A percentile compares a stretch with the other conserved stretches of the same genome.
phyloP scores from a whole-genome alignment of 2,329 filamentous ascomycete genomes.

The Colletotrichum acutatum region DNA sequence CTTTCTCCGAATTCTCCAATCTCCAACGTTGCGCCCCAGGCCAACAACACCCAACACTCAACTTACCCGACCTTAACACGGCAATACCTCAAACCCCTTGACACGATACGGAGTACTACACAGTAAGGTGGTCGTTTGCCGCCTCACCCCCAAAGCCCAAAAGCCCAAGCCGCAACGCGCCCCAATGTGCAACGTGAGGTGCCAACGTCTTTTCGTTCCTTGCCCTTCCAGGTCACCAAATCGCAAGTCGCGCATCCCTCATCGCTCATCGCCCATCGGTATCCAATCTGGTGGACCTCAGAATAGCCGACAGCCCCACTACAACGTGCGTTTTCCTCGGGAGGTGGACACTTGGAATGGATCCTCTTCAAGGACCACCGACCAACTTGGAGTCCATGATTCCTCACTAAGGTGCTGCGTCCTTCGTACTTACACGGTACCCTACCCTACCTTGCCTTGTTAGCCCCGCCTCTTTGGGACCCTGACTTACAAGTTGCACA shows the following conservation, averaged over 20 bases:
- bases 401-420: too few relatives aligned
- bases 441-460: too few relatives aligned
- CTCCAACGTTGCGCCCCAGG: background rate
- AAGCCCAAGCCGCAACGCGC: too few relatives aligned
- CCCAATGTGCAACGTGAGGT: too few relatives aligned
- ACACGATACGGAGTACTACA: background rate
- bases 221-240: background rate
- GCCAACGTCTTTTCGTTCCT: background rate
- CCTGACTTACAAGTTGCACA: background rate
- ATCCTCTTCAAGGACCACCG: background rate
- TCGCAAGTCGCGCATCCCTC: background rate
- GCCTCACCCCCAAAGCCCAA: background rate
- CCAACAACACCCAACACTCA: background rate
- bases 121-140: background rate
- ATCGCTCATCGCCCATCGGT: background rate
- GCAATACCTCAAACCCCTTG: background rate
- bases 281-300: background rate
- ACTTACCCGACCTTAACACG: background rate
- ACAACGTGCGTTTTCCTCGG: background rate
- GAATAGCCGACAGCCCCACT: conserved; percentile 2
- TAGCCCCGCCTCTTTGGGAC: background rate
- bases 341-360: conserved; percentile 9
- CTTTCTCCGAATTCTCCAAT: background rate
- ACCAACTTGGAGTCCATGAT: background rate
- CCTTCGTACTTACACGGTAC: too few relatives aligned